These are phyloP conservation scores for Alternaria consortialis DNA, from an alignment of 2,329 filamentous ascomycete genomes.

Conservation along the genomic window DNA sequence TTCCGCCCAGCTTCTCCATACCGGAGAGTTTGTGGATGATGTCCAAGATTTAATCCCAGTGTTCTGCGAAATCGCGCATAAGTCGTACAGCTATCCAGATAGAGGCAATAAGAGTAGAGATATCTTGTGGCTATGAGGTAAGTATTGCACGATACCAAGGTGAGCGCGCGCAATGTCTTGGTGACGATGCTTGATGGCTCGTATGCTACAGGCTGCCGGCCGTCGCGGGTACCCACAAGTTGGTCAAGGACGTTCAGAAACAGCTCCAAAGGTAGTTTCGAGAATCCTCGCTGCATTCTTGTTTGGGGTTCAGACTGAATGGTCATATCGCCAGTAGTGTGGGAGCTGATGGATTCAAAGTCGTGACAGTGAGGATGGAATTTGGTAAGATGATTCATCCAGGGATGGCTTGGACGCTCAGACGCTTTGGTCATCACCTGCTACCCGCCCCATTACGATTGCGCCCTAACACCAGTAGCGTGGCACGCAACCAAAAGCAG, in stretches of 20 bases:
- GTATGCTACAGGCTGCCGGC: constrained; percentile 30
- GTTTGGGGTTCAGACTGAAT: not conserved
- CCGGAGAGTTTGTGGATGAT: constrained; percentile 33
- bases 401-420: not conserved
- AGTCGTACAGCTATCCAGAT: constrained; percentile 28
- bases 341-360: not conserved
- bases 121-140: constrained; percentile 36
- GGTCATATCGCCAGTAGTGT: not conserved
- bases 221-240: constrained; percentile 29
- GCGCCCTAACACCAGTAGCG: not conserved
- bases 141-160: constrained; percentile 30
- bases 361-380: not conserved
- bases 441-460: not conserved
- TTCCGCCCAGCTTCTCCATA: constrained; percentile 33
- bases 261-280: constrained; percentile 34
- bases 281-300: not conserved
- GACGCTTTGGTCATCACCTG: not conserved
- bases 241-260: constrained; percentile 41
- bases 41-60: constrained; percentile 29
- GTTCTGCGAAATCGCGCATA: constrained; percentile 36
- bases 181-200: constrained; percentile 29
- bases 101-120: constrained; percentile 39
- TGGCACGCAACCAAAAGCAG: not conserved
- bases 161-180: constrained; percentile 36
- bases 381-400: not conserved